These are phyloP conservation scores for Beauveria sp. DNA, from an alignment of 2,329 filamentous ascomycete genomes.

Conservation along the genomic window DNA sequence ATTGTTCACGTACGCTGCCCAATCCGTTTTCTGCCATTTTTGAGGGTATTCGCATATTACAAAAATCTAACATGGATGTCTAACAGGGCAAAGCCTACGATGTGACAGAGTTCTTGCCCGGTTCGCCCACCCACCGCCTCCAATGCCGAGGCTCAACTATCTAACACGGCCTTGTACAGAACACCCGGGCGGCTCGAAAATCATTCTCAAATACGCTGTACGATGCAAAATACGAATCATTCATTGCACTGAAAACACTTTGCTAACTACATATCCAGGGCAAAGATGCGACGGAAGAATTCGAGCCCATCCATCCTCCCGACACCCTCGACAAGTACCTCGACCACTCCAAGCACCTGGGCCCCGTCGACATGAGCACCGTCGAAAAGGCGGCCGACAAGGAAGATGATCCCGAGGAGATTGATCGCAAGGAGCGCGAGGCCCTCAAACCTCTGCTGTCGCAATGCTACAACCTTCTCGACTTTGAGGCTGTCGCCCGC, in stretches of 20 bases:
- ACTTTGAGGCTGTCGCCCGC: slow-evolving; percentile 91
- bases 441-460: slow-evolving; percentile 69
- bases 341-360: slow-evolving; percentile 76
- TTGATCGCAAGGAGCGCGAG: slow-evolving; percentile 65
- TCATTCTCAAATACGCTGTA: slow-evolving; percentile 90
- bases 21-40: not conserved
- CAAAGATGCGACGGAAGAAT: slow-evolving; percentile 89
- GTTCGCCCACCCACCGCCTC: slow-evolving; percentile 29
- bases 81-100: slow-evolving; percentile 73
- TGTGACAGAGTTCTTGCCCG: slow-evolving; percentile 80
- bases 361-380: slow-evolving; percentile 80
- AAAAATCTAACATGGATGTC: slow-evolving; percentile 3
- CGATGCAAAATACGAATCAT: slow-evolving; percentile 15
- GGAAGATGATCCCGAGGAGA: slow-evolving; percentile 53
- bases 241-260: too few relatives aligned
- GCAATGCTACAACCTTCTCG: slow-evolving; percentile 88
- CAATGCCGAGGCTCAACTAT: not conserved
- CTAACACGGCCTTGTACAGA: slow-evolving; percentile 37
- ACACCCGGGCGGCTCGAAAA: slow-evolving; percentile 82
- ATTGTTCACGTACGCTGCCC: slow-evolving; percentile 61
- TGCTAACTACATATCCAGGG: slow-evolving; percentile 37
- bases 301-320: slow-evolving; percentile 79
- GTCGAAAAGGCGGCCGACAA: slow-evolving; percentile 64
- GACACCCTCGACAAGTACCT: slow-evolving; percentile 85
- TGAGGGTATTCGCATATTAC: too few relatives aligned